Percentiles rank a stretch among this genome's conserved stretches.
These are phyloP conservation scores for Chrysoporthe puriensis DNA, from an alignment of 2,329 filamentous ascomycete genomes.

Conservation along the genomic window DNA sequence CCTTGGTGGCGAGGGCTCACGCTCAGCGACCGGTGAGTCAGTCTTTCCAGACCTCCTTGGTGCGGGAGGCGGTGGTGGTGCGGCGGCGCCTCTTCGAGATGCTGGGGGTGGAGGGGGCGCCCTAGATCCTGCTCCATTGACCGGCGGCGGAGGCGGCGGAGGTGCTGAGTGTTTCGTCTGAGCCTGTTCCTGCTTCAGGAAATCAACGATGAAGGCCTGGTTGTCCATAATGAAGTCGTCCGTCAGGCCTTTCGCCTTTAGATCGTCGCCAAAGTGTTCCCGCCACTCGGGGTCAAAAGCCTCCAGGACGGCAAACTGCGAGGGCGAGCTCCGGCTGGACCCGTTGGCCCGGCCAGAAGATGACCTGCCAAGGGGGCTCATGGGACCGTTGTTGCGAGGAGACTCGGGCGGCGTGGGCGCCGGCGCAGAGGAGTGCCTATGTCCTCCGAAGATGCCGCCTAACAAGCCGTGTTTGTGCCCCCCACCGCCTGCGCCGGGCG, in stretches of 20 bases:
- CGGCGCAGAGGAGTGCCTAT: constrained; percentile 60
- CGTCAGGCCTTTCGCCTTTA: constrained; percentile 64
- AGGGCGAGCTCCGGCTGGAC: constrained; percentile 42
- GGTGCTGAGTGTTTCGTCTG: constrained; percentile 48
- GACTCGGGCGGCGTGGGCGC: constrained; percentile 60
- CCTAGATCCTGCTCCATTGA: constrained; percentile 43
- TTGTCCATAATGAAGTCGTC: constrained; percentile 71
- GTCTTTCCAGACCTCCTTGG: constrained; percentile 60
- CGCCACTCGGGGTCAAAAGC: constrained; percentile 68
- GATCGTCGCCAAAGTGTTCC: constrained; percentile 67
- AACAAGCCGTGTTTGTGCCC: constrained; percentile 52
- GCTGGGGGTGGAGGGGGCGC: constrained; percentile 47
- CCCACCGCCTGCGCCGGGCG: constrained; percentile 43
- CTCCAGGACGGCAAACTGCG: constrained; percentile 66
- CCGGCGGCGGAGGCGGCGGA: constrained; percentile 39
- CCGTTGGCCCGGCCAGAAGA: constrained; percentile 46
- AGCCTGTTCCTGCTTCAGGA: constrained; percentile 61
- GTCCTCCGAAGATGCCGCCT: constrained; percentile 64
- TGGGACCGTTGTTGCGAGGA: constrained; percentile 41
- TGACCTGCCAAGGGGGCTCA: constrained; percentile 9
- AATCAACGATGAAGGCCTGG: constrained; percentile 70
- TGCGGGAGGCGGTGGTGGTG: constrained; percentile 61
- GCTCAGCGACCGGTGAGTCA: constrained; percentile 43
- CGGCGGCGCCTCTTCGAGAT: constrained; percentile 40
- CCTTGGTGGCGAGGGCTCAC: constrained; percentile 68